Evolutionary conservation across 257 asterid genomes (phyloP), one percentile per base, ranked within the genome.

Genomic region (Solanum piurae): DNA sequence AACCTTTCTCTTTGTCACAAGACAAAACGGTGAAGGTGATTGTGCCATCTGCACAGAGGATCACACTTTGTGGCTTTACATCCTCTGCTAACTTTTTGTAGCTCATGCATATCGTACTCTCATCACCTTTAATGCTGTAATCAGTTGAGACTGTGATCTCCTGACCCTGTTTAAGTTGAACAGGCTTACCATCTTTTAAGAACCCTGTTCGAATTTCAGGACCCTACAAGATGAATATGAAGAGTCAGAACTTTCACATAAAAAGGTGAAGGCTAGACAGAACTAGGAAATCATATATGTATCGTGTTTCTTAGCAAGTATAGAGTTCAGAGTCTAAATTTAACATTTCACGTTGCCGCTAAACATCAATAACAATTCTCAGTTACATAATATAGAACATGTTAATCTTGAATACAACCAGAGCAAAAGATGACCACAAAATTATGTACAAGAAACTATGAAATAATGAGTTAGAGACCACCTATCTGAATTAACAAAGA

Each of bases 161-260:
- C 21, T 90, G 92, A 7, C 96, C 96, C 90, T 93, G 94, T 87
- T 87, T 94, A 87, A 94, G 87, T 68, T 93, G 96, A 23, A 94
- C 91, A 18, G 94, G 94, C 92, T 93, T 94, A 27, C 72, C 94
- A 88, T 94, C 95, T 87, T 92, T 92, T 94, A 94, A 86, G 83
- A 92, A 90, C 44, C 96, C 96, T 12, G 96, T 94, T 36, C 96
- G 93, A 86, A 94, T 94, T 89, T 94, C 96, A 33, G 96, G 96
- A 40, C 96, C 96, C 96, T 94, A 89, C 44, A 62, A 83, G 52
- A 71, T 11, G 79, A 69, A 73, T 52, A 79, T 79, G 66, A 79
- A 94, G 64, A 25, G 62, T 77, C 62, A 42, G 84, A 13, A 55
- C 37, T 77, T 42, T 27, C 9, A 60, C 40, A 83, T 46, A 44